Conservation (phyloP, 352 stramenopile species). For the Achlya hypogyna region DNA sequence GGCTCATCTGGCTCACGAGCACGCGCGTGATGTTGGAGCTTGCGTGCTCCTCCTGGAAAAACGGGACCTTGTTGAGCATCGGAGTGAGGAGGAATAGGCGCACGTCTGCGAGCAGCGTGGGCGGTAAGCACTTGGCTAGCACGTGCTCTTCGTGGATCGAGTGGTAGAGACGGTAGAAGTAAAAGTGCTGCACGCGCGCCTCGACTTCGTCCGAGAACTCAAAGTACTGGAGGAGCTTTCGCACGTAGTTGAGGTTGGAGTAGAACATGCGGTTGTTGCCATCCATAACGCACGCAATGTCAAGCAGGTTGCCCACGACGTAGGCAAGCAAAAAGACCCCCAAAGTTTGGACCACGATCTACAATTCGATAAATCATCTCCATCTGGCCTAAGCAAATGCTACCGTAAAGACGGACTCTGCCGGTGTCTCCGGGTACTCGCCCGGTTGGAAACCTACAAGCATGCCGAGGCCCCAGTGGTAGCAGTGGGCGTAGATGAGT, state of each 20-base stretch:
- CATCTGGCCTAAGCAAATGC: background rate
- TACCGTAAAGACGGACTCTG: conserved; percentile 41
- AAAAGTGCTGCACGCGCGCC: conserved; percentile 54
- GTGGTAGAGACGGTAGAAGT: conserved; percentile 54
- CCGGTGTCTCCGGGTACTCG: conserved; percentile 30
- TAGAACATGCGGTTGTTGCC: conserved; percentile 49
- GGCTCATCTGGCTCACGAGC: conserved; percentile 57
- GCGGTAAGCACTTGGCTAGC: conserved; percentile 48
- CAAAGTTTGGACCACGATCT: conserved; percentile 7
- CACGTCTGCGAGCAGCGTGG: conserved; percentile 58
- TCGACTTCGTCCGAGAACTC: conserved; percentile 33
- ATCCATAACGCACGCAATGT: conserved; percentile 44
- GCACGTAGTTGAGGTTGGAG: conserved; percentile 39
- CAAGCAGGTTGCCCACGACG: conserved; percentile 47
- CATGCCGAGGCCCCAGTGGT: conserved; percentile 44
- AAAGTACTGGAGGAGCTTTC: conserved; percentile 48
- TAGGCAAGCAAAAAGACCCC: conserved; percentile 45
- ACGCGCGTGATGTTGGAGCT: conserved; percentile 43
- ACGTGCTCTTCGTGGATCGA: conserved; percentile 64
- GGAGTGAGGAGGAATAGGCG: conserved; percentile 52
- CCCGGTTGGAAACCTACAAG: conserved; percentile 43
- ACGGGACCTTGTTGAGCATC: conserved; percentile 62
- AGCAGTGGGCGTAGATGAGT: conserved; percentile 29
- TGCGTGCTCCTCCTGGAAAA: conserved; percentile 40
- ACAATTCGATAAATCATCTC: conserved; percentile 27